A percentile compares a stretch with the other conserved stretches of the same genome.
phyloP scores from a whole-genome alignment of 2,329 filamentous ascomycete genomes.

The Hysterium pulicare region DNA sequence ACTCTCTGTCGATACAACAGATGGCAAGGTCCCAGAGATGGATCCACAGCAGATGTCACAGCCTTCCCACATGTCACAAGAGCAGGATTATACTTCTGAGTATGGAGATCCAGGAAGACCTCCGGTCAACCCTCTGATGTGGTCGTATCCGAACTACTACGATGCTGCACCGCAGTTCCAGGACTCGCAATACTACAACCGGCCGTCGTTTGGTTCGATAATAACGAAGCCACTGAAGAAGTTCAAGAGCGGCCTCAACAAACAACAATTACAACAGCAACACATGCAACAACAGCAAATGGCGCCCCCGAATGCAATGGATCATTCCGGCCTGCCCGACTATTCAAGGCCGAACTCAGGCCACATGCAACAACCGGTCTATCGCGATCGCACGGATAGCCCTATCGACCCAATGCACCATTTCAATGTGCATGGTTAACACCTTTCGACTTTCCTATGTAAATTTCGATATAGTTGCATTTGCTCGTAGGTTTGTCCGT shows the following conservation, averaged over 20 bases:
- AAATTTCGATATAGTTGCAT: not conserved
- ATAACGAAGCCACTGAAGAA: conserved; percentile 33
- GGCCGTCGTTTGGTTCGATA: conserved; percentile 32
- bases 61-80: conserved; percentile 4
- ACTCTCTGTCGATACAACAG: not conserved
- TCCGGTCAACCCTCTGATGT: conserved; percentile 27
- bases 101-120: conserved; percentile 28
- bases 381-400: not conserved
- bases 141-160: conserved; percentile 35
- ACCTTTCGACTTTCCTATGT: not conserved
- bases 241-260: conserved; percentile 25
- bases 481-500: not conserved
- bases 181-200: conserved; percentile 35
- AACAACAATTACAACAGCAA: conserved; percentile 9
- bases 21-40: conserved; percentile 15
- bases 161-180: conserved; percentile 32
- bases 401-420: not conserved
- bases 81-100: conserved; percentile 10
- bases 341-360: not conserved
- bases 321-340: conserved; percentile 1
- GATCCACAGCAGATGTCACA: not conserved
- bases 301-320: not conserved
- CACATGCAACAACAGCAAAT: no score
- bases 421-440: not conserved
- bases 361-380: not conserved